Base-by-base conservation (phyloP, 805 yeast genomes). In the Dipodascus albidus region DNA sequence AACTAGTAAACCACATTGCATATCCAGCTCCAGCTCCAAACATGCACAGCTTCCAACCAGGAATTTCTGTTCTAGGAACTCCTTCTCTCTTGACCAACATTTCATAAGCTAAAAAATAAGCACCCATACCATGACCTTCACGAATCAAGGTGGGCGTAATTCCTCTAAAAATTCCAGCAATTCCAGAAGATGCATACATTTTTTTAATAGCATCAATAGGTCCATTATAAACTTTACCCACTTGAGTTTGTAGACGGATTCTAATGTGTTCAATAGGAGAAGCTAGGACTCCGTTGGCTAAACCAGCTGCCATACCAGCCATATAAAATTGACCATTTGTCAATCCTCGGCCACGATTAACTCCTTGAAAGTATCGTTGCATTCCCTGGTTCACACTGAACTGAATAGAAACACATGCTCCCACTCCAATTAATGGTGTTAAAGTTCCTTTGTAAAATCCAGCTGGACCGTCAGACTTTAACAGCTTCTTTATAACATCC, bases 351-450 rank as follows among this genome's bases (percentile, higher is more conserved):
- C 69, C 70, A 2, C 59, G 53, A 58, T 77, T 76, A 21, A 65
- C 65, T 51, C 71, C 72, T 48, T 64, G 67, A 64, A 85, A 89
- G 56, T 75, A 71, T 62, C 97, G 76, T 70, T 93, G 93, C 96
- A 91, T 88, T 63, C 77, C 84, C 68, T 93, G 98, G 64, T 90
- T 90, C 38, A 88, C 95, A 49, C 96, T 93, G 65, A 93, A 93
- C 69, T 93, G 99, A 44, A 91, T 86, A 6, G 96, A 87, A 11
- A 93, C 97, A 74, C 97, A 90, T 0, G 96, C 96, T 51, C 99
- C 99, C n/a, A 91, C 75, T 11, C 99, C 99, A 35, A 91, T 68
- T 60, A 93, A 74, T 20, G 99, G 99, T 1, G 97, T 90, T 60
- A 89, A 63, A 1, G 96, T 89, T 35, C 99, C 99, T 68, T 95